Conservation (phyloP, 2,329 filamentous ascomycete genomes). For the Colletotrichum filicis region DNA sequence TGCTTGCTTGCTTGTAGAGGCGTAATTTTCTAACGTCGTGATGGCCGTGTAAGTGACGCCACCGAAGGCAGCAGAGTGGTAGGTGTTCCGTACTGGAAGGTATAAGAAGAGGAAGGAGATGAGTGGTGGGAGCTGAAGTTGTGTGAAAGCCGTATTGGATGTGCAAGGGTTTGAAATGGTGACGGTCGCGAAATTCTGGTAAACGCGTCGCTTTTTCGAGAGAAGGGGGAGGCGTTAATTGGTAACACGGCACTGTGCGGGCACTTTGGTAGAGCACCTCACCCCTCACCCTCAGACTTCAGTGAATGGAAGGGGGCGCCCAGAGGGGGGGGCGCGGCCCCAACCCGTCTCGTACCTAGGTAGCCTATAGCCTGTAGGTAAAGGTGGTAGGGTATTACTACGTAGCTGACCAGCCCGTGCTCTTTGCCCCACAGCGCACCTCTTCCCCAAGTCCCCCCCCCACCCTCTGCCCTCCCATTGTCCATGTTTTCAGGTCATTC, state of each 20-base stretch:
- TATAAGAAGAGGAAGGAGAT: not conserved
- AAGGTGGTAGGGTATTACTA: not conserved
- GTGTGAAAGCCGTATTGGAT: slow-evolving; percentile 4
- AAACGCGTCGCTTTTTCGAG: slow-evolving; percentile 29
- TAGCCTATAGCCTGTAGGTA: too few relatives aligned
- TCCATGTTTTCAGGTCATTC: not conserved
- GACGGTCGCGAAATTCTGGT: slow-evolving; percentile 26
- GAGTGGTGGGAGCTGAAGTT: slow-evolving; percentile 21
- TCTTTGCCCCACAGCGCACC: not conserved
- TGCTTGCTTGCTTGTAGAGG: not conserved
- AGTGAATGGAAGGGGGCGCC: not conserved
- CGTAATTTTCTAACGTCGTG: not conserved
- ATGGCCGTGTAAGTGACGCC: not conserved
- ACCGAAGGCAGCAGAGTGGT: not conserved
- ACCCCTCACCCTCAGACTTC: too few relatives aligned
- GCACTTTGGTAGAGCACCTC: not conserved
- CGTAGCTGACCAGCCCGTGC: not conserved
- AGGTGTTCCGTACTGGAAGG: too few relatives aligned
- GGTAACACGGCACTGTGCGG: slow-evolving; percentile 17
- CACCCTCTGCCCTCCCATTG: not conserved
- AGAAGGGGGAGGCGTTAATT: slow-evolving; percentile 29
- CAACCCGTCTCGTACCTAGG: not conserved
- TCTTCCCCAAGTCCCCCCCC: not conserved
- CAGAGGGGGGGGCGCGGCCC: not conserved
- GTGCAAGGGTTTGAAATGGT: slow-evolving; percentile 30